Percentiles rank a stretch among this genome's conserved stretches.
These are phyloP conservation scores for Dendrobium huoshanense DNA, from an alignment of 106 monocot genomes.

Conservation along the genomic window DNA sequence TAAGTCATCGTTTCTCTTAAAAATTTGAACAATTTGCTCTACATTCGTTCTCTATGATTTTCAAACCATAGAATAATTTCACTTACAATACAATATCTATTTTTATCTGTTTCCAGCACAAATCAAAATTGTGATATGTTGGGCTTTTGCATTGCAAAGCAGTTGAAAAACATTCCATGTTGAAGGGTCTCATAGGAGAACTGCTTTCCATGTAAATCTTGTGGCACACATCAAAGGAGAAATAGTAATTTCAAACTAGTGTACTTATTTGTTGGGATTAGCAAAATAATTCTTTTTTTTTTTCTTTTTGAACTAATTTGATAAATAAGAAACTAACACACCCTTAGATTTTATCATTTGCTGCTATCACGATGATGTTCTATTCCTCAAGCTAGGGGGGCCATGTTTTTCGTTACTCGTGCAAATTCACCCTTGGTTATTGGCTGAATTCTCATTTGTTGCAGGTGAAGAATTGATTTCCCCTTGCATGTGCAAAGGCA, in stretches of 20 bases:
- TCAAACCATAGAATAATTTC: neutral
- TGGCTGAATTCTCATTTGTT: neutral
- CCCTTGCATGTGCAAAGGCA: conserved; percentile 99
- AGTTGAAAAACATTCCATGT: neutral
- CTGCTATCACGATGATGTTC: too few relatives aligned
- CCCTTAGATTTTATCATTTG: neutral
- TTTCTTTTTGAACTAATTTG: neutral
- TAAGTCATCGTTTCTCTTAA: neutral
- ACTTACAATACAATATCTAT: neutral
- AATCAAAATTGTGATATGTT: neutral
- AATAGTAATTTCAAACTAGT: neutral
- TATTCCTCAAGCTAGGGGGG: too few relatives aligned
- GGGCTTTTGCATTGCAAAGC: too few relatives aligned
- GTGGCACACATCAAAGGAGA: neutral
- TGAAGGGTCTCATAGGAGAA: neutral
- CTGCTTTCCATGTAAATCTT: neutral
- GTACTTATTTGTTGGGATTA: neutral
- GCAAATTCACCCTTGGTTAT: neutral
- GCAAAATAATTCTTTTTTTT: neutral
- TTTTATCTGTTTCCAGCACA: neutral
- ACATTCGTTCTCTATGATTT: neutral
- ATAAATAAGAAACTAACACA: neutral
- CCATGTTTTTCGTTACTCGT: neutral
- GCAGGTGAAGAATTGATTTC: conserved; percentile 93
- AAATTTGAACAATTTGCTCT: neutral